Percentiles rank a stretch among this genome's conserved stretches.
Evolutionary conservation across 768 basidiomycete species (phyloP).

Genomic region (Suillus ampliporus): DNA sequence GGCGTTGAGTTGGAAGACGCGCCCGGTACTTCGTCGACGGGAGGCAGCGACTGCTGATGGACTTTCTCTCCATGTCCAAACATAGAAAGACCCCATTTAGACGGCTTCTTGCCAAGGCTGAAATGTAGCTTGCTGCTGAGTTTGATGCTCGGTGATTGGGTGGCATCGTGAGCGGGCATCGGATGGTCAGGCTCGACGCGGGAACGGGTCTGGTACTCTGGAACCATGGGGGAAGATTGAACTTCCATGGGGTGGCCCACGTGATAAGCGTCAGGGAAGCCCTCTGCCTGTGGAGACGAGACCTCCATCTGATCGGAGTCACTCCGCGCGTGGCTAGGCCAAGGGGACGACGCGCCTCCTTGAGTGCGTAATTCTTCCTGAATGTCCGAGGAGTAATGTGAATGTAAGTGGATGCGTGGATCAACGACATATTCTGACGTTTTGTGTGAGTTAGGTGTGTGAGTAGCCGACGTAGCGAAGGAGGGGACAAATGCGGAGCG

Average conservation of each 20-base stretch:
- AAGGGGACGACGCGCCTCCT: slow-evolving; percentile 21
- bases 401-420: slow-evolving; percentile 38
- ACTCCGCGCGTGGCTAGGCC: slow-evolving; percentile 37
- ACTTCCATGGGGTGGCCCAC: slow-evolving; percentile 56
- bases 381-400: slow-evolving; percentile 36
- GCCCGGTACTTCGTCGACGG: slow-evolving; percentile 73
- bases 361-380: slow-evolving; percentile 35
- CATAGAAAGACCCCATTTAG: slow-evolving; percentile 69
- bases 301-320: slow-evolving; percentile 60
- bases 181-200: slow-evolving; percentile 44
- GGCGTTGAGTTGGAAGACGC: slow-evolving; percentile 52
- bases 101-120: slow-evolving; percentile 71
- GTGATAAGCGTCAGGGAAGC: slow-evolving; percentile 44
- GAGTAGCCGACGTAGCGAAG: slow-evolving; percentile 34
- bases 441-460: slow-evolving; percentile 38
- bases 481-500: slow-evolving; percentile 58
- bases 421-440: slow-evolving; percentile 43
- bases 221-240: slow-evolving; percentile 54
- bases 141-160: slow-evolving; percentile 53
- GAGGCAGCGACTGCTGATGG: slow-evolving; percentile 63
- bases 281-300: slow-evolving; percentile 53
- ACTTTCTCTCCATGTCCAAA: slow-evolving; percentile 76
- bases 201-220: slow-evolving; percentile 55
- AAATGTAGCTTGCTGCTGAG: slow-evolving; percentile 63
- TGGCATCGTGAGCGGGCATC: slow-evolving; percentile 41